Evolutionary conservation across 192 early-diverging fungal genomes (phyloP).

Genomic region (Thoreauomyces humboldtii): DNA sequence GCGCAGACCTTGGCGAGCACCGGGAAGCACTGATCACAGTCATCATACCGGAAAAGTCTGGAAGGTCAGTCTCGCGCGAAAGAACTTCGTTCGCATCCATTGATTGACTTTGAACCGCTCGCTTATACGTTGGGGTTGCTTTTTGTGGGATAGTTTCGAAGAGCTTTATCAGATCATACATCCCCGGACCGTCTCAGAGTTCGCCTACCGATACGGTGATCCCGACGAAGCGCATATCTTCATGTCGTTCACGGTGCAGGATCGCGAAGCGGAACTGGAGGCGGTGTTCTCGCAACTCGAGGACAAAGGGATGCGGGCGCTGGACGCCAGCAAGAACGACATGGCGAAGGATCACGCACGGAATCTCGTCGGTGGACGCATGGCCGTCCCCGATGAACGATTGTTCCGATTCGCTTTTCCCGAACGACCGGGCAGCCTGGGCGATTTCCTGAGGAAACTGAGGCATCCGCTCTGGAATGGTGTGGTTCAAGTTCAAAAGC

Average conservation of each 20-base stretch:
- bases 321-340: slow-evolving; percentile 85
- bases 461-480: slow-evolving; percentile 33
- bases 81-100: too few relatives aligned
- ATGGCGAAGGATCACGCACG: slow-evolving; percentile 95
- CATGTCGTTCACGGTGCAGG: slow-evolving; percentile 79
- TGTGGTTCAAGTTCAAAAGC: background rate
- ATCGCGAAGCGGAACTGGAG: slow-evolving; percentile 67
- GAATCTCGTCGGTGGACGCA: slow-evolving; percentile 88
- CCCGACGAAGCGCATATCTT: slow-evolving; percentile 80
- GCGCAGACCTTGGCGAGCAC: slow-evolving; percentile 91
- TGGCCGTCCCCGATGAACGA: slow-evolving; percentile 73
- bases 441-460: slow-evolving; percentile 77
- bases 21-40: slow-evolving; percentile 87
- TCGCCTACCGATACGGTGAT: slow-evolving; percentile 84
- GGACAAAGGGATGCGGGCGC: slow-evolving; percentile 61
- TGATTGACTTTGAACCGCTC: too few relatives aligned
- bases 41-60: slow-evolving; percentile 89
- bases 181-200: slow-evolving; percentile 88
- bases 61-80: slow-evolving; percentile 59
- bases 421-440: slow-evolving; percentile 88
- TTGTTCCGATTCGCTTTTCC: slow-evolving; percentile 95
- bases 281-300: slow-evolving; percentile 64
- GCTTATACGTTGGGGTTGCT: too few relatives aligned
- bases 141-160: slow-evolving; percentile 76
- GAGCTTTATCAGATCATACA: slow-evolving; percentile 73